These are phyloP conservation scores for Poa pratensis DNA, from an alignment of 176 grass and related monocot genomes.

Conservation along the genomic window DNA sequence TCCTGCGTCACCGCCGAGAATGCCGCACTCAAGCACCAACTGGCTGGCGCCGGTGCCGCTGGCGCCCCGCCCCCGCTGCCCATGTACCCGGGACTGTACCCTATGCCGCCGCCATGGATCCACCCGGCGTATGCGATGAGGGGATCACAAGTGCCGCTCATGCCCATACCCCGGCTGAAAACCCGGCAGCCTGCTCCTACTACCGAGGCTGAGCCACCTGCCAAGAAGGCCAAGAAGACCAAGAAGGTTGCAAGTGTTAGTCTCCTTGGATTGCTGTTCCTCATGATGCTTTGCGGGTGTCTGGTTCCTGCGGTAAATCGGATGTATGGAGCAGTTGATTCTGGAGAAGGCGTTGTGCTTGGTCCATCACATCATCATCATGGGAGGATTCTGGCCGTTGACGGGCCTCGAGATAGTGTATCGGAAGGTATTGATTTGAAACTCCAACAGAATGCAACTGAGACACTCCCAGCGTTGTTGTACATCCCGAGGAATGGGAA, in stretches of 20 bases:
- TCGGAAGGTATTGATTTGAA: conserved; percentile 29
- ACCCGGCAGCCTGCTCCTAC: conserved; percentile 27
- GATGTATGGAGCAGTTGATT: conserved; percentile 30
- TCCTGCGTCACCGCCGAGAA: conserved; percentile 67
- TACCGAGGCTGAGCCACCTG: conserved; percentile 38
- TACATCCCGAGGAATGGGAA: conserved; percentile 73
- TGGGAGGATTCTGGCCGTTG: conserved; percentile 59
- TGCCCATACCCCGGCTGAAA: conserved; percentile 68
- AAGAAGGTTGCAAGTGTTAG: conserved; percentile 72
- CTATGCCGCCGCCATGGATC: conserved; percentile 53
- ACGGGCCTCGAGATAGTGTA: conserved; percentile 37
- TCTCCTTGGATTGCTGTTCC: conserved; percentile 51
- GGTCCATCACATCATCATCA: conserved; percentile 44
- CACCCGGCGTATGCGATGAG: conserved; percentile 53
- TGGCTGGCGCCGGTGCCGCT: conserved; percentile 2
- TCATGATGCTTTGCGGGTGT: conserved; percentile 46
- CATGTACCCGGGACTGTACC: conserved; percentile 52
- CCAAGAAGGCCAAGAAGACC: conserved; percentile 62
- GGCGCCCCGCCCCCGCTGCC: conserved; percentile 12
- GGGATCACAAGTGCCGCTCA: conserved; percentile 60
- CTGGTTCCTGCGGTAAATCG: conserved; percentile 45
- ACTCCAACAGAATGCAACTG: conserved; percentile 33
- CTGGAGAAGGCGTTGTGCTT: conserved; percentile 8
- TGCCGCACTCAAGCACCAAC: conserved; percentile 56
- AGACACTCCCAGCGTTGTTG: conserved; percentile 53